Conservation (phyloP, 164 flowering plant species). For the Vitis amurensis region DNA sequence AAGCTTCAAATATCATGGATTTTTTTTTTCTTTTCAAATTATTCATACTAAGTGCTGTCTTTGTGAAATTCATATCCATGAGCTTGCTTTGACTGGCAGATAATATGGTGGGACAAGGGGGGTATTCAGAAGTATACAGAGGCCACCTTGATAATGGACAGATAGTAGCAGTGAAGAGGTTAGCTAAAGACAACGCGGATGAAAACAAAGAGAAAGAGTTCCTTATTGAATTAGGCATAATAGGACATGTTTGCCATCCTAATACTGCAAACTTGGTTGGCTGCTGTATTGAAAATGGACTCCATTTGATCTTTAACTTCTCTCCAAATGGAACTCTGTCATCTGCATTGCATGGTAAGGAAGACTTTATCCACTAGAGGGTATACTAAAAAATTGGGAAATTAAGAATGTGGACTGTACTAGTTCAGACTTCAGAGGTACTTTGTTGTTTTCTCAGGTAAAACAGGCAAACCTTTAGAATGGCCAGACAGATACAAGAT, state of each 20-base stretch:
- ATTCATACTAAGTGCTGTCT: too few relatives aligned
- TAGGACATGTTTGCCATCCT: slow-evolving; percentile 74
- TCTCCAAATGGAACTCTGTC: slow-evolving; percentile 74
- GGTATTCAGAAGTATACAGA: slow-evolving; percentile 79
- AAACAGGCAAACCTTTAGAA: slow-evolving; percentile 30
- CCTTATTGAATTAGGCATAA: slow-evolving; percentile 70
- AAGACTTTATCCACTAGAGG: not conserved
- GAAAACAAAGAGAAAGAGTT: slow-evolving; percentile 71
- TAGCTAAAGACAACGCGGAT: slow-evolving; percentile 58
- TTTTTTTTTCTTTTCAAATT: too few relatives aligned
- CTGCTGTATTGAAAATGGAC: slow-evolving; percentile 80
- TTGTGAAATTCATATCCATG: too few relatives aligned
- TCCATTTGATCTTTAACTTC: slow-evolving; percentile 68
- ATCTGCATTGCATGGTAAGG: slow-evolving; percentile 75
- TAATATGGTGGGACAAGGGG: slow-evolving; percentile 74
- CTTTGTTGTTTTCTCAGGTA: slow-evolving; percentile 32
- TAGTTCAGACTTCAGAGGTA: not conserved
- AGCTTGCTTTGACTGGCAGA: slow-evolving; percentile 33
- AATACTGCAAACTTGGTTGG: slow-evolving; percentile 72
- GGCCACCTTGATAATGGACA: slow-evolving; percentile 61
- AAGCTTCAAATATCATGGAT: too few relatives aligned
- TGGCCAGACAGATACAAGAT: slow-evolving; percentile 79
- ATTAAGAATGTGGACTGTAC: not conserved
- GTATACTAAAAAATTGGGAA: too few relatives aligned
- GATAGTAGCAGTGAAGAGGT: slow-evolving; percentile 75